Evolutionary conservation across 306 rosid species (phyloP), one percentile per base, ranked within the genome.

Genomic region (Heteromeles arbutifolia): DNA sequence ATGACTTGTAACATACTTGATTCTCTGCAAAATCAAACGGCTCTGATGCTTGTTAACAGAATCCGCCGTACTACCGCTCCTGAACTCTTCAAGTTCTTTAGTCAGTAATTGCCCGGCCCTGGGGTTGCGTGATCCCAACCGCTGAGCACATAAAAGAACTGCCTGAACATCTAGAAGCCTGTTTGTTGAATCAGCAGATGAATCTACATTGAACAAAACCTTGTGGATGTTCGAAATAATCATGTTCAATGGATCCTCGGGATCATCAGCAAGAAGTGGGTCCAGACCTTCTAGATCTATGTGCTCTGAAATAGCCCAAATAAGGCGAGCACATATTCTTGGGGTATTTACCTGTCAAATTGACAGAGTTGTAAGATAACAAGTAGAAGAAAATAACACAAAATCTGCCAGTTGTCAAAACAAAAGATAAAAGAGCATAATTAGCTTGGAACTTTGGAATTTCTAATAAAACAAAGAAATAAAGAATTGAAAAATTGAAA

Each of bases 221-320:
- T 90, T 95, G 78, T 65, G 97, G 75, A 95, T 86, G 70, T 95
- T 90, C 77, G 92, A 80, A 61, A 95, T 22, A 76, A 92, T 90
- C 74, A 92, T 91, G 82, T 95, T 95, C 70, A 95, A 91, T 50
- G 98, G 89, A 74, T 95, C 99, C 74, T 84, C 93, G n/a, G 99
- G 99, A 78, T 95, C 99, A 22, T 95, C 99, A 66, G 99, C 97
- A 72, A 95, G 90, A 78, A 95, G 99, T 43, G 99, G 99, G 80
- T 95, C 99, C 88, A 95, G 77, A 74, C 99, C 99, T 82, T 90
- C 98, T 69, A 95, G 87, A 83, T 95, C 97, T 71, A 92, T 92
- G 83, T 95, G 99, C 85, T 95, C 98, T 62, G 99, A 74, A 76
- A 95, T 86, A 74, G 92, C 89, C 99, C 99, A 95, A 73, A 95